These are phyloP conservation scores for Cladosporium sp. DNA, from an alignment of 2,329 filamentous ascomycete species.

Conservation along the genomic window DNA sequence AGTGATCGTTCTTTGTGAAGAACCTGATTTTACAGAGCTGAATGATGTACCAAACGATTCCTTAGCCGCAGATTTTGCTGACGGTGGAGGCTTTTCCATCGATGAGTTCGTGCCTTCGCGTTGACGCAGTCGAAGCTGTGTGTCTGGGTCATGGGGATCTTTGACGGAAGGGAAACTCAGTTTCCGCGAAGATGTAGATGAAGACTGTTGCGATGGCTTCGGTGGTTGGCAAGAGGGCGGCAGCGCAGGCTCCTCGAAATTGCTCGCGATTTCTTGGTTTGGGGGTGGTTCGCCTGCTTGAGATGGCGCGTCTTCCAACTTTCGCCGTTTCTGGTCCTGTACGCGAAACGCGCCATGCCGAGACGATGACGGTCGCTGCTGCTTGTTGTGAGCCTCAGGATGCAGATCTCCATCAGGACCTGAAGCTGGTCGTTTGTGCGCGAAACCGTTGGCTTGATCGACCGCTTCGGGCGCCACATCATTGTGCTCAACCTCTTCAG, in stretches of 20 bases:
- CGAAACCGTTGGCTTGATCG: neutral
- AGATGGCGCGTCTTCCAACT: neutral
- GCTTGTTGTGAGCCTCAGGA: neutral
- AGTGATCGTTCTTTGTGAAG: constrained; percentile 38
- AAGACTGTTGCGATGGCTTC: constrained; percentile 24
- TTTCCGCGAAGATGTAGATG: constrained; percentile 41
- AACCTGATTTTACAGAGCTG: neutral
- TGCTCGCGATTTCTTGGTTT: neutral
- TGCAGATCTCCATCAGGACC: too few species aligned
- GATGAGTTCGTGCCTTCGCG: neutral
- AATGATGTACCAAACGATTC: neutral
- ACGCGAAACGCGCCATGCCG: constrained; percentile 25
- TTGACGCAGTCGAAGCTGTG: constrained; percentile 64
- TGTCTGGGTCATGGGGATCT: constrained; percentile 63
- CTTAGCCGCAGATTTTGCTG: neutral
- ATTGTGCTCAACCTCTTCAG: constrained; percentile 17
- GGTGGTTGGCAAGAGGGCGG: constrained; percentile 17
- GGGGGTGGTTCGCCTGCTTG: neutral
- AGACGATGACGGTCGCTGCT: constrained; percentile 5
- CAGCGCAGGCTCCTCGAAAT: neutral
- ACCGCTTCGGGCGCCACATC: constrained; percentile 13
- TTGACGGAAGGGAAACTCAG: constrained; percentile 74
- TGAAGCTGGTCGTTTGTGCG: neutral
- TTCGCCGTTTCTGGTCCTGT: constrained; percentile 18
- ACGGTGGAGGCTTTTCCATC: neutral